A percentile compares a stretch with the other conserved stretches of the same genome.
These are phyloP conservation scores for Candida albicans DNA, from an alignment of 1,139 yeast genomes.

Conservation along the genomic window DNA sequence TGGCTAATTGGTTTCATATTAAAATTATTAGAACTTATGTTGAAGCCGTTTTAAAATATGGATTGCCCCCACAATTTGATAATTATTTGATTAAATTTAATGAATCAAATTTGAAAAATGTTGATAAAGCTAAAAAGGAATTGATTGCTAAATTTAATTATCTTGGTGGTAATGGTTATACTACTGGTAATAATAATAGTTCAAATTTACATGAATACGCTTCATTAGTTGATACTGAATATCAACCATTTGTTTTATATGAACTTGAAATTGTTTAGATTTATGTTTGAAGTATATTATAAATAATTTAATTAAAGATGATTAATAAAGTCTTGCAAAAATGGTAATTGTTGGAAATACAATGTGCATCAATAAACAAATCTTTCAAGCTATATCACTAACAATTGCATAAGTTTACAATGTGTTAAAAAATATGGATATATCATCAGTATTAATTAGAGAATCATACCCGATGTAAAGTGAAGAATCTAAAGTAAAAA, in stretches of 20 bases:
- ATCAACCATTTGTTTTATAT: slow-evolving; percentile 92
- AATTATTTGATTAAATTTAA: slow-evolving; percentile 55
- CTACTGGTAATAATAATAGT: slow-evolving; percentile 45
- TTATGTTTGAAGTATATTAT: slow-evolving; percentile 1
- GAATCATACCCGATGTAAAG: too few relatives aligned
- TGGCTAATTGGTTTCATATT: slow-evolving; percentile 86
- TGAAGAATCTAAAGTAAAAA: too few relatives aligned
- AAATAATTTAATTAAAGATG: not conserved
- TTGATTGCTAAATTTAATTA: slow-evolving; percentile 77
- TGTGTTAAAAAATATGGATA: too few relatives aligned
- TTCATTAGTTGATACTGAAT: slow-evolving; percentile 87
- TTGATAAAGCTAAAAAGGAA: slow-evolving; percentile 64
- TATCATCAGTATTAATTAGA: too few relatives aligned
- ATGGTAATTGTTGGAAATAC: too few relatives aligned
- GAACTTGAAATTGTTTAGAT: slow-evolving; percentile 42
- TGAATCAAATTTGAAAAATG: slow-evolving; percentile 35
- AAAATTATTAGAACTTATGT: slow-evolving; percentile 60
- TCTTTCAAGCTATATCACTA: too few relatives aligned
- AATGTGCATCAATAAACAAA: too few relatives aligned
- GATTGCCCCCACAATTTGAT: slow-evolving; percentile 90
- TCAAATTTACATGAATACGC: slow-evolving; percentile 80
- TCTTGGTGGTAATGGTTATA: slow-evolving; percentile 87
- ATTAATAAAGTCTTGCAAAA: too few relatives aligned
- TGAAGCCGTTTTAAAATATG: slow-evolving; percentile 83
- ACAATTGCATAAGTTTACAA: too few relatives aligned